phyloP scores from a whole-genome alignment of 2,329 filamentous ascomycete genomes.

The Exophiala sideris region DNA sequence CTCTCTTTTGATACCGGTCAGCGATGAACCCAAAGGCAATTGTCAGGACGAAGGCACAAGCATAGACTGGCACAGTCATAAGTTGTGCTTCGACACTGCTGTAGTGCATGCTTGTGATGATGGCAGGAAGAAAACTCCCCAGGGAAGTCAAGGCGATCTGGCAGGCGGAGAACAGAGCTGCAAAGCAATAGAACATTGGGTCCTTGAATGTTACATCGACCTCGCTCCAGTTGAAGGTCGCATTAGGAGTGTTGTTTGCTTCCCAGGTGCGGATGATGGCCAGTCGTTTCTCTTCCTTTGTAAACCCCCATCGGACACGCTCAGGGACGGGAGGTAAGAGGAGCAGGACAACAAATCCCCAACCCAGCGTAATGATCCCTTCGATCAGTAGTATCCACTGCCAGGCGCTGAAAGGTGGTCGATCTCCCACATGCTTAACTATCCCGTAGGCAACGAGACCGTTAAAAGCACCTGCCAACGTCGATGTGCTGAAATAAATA shows the following conservation, averaged over 20 bases:
- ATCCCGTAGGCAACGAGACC: slow-evolving; percentile 25
- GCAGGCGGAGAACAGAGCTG: neutral
- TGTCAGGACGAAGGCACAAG: slow-evolving; percentile 65
- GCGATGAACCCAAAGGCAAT: slow-evolving; percentile 68
- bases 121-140: slow-evolving; percentile 65
- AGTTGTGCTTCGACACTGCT: slow-evolving; percentile 63
- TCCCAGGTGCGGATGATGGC: neutral
- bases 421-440: slow-evolving; percentile 9
- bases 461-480: slow-evolving; percentile 24
- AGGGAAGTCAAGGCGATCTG: neutral
- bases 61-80: slow-evolving; percentile 72
- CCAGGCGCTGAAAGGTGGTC: slow-evolving; percentile 13
- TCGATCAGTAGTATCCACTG: slow-evolving; percentile 26
- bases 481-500: slow-evolving; percentile 14
- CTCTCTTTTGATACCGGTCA: slow-evolving; percentile 66
- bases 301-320: slow-evolving; percentile 18
- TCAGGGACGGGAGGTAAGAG: slow-evolving; percentile 12
- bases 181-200: slow-evolving; percentile 13
- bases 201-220: slow-evolving; percentile 1
- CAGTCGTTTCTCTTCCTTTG: slow-evolving; percentile 12
- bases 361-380: slow-evolving; percentile 10
- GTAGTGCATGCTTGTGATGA: slow-evolving; percentile 62
- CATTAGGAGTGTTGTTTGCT: slow-evolving; percentile 14
- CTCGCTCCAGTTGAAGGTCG: slow-evolving; percentile 8
- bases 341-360: slow-evolving; percentile 9